A percentile compares a stretch with the other conserved stretches of the same genome.
These are phyloP conservation scores for Lodderomyces elongisporus DNA, from an alignment of 1,139 yeast species.

Conservation along the genomic window DNA sequence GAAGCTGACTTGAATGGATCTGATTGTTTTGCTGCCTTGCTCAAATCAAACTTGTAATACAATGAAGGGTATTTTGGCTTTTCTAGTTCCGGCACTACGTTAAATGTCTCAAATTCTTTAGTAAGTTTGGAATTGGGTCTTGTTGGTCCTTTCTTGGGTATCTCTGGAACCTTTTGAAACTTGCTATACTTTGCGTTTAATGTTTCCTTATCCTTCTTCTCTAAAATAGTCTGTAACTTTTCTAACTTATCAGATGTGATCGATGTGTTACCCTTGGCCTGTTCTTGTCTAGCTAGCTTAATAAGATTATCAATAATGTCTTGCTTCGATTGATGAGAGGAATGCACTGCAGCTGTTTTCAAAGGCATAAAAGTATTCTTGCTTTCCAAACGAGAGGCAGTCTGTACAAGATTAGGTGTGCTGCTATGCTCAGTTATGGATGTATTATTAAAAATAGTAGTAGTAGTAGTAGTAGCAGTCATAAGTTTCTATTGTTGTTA, in stretches of 20 bases:
- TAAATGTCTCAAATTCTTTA: too few species aligned
- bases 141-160: slow-evolving; percentile 14
- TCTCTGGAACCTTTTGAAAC: slow-evolving; percentile 14
- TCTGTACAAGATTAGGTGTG: too few species aligned
- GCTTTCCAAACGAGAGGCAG: too few species aligned
- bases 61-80: slow-evolving; percentile 23
- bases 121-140: too few species aligned
- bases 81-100: too few species aligned
- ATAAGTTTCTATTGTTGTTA: too few species aligned
- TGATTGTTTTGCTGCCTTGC: slow-evolving; percentile 4
- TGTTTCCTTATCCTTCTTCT: slow-evolving; percentile 10
- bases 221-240: slow-evolving; percentile 20
- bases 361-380: background rate
- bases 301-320: slow-evolving; percentile 26
- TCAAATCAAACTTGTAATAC: slow-evolving; percentile 20
- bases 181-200: slow-evolving; percentile 9
- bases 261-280: slow-evolving; percentile 29
- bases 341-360: slow-evolving; percentile 1
- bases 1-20: slow-evolving; percentile 3
- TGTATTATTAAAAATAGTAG: too few species aligned
- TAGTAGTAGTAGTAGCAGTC: too few species aligned
- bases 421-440: slow-evolving; percentile 1
- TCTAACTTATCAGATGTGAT: slow-evolving; percentile 31
- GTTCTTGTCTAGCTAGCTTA: slow-evolving; percentile 29
- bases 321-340: slow-evolving; percentile 14